A percentile compares a stretch with the other conserved stretches of the same genome.
Evolutionary conservation across 2,329 filamentous ascomycete genomes (phyloP).

Genomic region (Beauveria australis): DNA sequence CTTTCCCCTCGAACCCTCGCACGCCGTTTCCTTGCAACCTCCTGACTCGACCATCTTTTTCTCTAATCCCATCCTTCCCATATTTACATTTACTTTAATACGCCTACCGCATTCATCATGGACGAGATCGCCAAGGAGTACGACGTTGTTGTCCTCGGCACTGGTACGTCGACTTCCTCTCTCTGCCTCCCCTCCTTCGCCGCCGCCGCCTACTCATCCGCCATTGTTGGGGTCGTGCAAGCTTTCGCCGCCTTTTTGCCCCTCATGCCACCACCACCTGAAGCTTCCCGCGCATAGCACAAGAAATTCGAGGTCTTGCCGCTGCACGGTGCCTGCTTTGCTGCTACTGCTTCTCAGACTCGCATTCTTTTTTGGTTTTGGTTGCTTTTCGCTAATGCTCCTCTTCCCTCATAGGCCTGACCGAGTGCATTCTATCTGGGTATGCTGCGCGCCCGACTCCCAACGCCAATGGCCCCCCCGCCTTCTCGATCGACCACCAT

Average conservation of each 20-base stretch:
- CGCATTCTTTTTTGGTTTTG: background rate
- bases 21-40: constrained; percentile 2
- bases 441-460: constrained; percentile 35
- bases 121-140: constrained; percentile 98
- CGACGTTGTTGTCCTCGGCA: constrained; percentile 97
- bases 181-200: constrained; percentile 12
- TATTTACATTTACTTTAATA: constrained; percentile 12
- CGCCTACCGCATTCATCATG: constrained; percentile 48
- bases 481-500: constrained; percentile 7
- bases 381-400: background rate
- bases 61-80: constrained; percentile 1
- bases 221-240: constrained; percentile 8
- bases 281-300: too few species aligned
- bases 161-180: constrained; percentile 57
- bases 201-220: background rate
- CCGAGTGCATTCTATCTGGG: constrained; percentile 98
- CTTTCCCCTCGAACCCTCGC: constrained; percentile 3
- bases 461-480: constrained; percentile 7
- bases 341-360: background rate
- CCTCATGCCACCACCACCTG: background rate
- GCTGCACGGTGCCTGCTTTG: background rate
- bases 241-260: constrained; percentile 6
- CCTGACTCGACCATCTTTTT: background rate
- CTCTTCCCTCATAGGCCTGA: constrained; percentile 59
- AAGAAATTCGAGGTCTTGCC: background rate